Base-by-base conservation (phyloP, 192 early-diverging fungal genomes). In the Gamsiella multidivaricata region DNA sequence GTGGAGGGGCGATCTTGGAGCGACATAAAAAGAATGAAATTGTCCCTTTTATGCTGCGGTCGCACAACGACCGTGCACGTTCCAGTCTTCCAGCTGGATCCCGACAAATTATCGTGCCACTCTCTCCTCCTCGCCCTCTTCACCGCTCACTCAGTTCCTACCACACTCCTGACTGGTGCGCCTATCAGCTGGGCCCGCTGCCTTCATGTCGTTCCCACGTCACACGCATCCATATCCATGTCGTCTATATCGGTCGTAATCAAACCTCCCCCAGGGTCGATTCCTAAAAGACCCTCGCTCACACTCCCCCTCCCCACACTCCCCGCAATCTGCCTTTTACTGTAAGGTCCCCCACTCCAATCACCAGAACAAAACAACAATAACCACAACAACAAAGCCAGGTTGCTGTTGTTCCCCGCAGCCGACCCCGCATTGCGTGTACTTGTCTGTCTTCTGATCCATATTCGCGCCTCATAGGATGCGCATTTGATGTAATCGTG, bases 91-190 rank as follows among this genome's bases (percentile, higher is more conserved):
- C 28, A 26, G n/a, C 22, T n/a, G 18, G 8, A 4, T 56, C 43
- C 67, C 67, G 67, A 59, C 15, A 61, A 70, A 70, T 61, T 61
- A 45, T 61, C 68, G 59, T 70, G 33, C 28, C 54, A 37, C 37
- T 39, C 37, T 39, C 37, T 12, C 12, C 37, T 39, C 37, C n/a
- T n/a, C n/a, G n/a, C n/a, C n/a, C n/a, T n/a, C n/a, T n/a, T n/a
- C n/a, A n/a, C n/a, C n/a, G n/a, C n/a, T n/a, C n/a, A n/a, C n/a
- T n/a, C n/a, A n/a, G n/a, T n/a, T n/a, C n/a, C n/a, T n/a, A n/a
- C n/a, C n/a, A n/a, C n/a, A n/a, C n/a, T n/a, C n/a, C n/a, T n/a
- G n/a, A n/a, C n/a, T n/a, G n/a, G n/a, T n/a, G n/a, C n/a, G n/a
- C n/a, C n/a, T n/a, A n/a, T n/a, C n/a, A n/a, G n/a, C n/a, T n/a